Percentiles rank a stretch among this genome's conserved stretches.
Evolutionary conservation across 148 eudicot species (phyloP).

Genomic region (Oxyria digyna): DNA sequence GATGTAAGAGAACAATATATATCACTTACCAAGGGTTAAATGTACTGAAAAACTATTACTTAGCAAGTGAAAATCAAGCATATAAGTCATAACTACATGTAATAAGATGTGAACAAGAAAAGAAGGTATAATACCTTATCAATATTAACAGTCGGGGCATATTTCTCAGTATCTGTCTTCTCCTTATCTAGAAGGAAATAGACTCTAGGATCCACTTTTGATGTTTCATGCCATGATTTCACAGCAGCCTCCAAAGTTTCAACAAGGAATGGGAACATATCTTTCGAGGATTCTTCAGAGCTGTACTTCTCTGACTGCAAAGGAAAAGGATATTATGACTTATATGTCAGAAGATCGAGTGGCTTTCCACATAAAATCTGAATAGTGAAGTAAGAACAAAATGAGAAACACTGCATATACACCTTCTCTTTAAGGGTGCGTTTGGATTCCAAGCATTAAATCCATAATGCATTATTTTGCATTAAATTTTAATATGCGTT

Average conservation of each 20-base stretch:
- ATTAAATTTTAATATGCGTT: no score
- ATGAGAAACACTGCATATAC: background rate
- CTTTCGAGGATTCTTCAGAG: slow-evolving; percentile 46
- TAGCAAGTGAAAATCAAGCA: background rate
- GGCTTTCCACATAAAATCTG: background rate
- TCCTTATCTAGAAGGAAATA: slow-evolving; percentile 77
- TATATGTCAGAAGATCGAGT: background rate
- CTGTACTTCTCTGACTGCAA: slow-evolving; percentile 66
- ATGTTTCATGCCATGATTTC: slow-evolving; percentile 84
- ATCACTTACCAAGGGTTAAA: background rate
- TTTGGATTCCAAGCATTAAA: no score
- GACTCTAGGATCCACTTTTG: slow-evolving; percentile 83
- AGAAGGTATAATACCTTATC: slow-evolving; percentile 53
- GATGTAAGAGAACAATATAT: background rate
- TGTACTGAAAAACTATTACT: background rate
- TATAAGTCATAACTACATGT: background rate
- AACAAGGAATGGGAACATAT: slow-evolving; percentile 65
- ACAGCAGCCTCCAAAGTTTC: slow-evolving; percentile 81
- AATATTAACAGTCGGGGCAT: slow-evolving; percentile 81
- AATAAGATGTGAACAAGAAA: background rate
- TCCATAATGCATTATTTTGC: no score
- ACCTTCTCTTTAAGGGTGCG: background rate
- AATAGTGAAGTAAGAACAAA: background rate
- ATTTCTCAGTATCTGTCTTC: slow-evolving; percentile 75
- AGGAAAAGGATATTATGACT: slow-evolving; percentile 1